phyloP scores from a whole-genome alignment of 768 basidiomycete species.

The Panaeolus cyanescens region DNA sequence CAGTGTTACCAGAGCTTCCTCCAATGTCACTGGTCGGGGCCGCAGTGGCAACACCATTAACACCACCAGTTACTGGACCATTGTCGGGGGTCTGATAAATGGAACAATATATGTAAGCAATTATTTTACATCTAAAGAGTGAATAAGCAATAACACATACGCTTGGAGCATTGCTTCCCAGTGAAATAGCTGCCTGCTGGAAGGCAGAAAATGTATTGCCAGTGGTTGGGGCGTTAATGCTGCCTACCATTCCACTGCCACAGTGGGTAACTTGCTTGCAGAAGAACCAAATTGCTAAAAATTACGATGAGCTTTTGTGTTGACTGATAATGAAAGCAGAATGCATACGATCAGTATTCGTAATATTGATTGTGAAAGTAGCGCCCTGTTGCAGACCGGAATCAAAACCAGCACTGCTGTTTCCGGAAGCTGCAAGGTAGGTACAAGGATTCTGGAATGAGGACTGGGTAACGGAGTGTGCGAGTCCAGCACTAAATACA shows the following conservation, averaged over 20 bases:
- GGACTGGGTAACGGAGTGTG: constrained; percentile 60
- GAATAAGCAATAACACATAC: constrained; percentile 24
- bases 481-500: constrained; percentile 22
- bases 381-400: constrained; percentile 43
- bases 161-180: constrained; percentile 31
- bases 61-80: constrained; percentile 43
- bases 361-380: constrained; percentile 50
- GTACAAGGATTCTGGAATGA: constrained; percentile 56
- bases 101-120: background rate
- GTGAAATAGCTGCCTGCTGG: constrained; percentile 50
- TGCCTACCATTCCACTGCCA: constrained; percentile 63
- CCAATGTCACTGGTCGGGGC: constrained; percentile 23
- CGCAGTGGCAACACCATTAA: constrained; percentile 37
- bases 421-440: constrained; percentile 40
- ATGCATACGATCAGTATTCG: constrained; percentile 44
- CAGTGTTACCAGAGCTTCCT: constrained; percentile 10
- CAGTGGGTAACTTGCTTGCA: constrained; percentile 61
- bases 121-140: no score
- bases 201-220: constrained; percentile 55
- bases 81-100: constrained; percentile 33
- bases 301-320: constrained; percentile 23
- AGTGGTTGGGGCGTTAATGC: constrained; percentile 57
- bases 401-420: constrained; percentile 50
- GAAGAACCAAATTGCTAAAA: constrained; percentile 58
- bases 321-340: constrained; percentile 5